Percentiles rank a stretch among this genome's conserved stretches.
phyloP scores from a whole-genome alignment of 1,139 yeast species.

The Geotrichum reessii region DNA sequence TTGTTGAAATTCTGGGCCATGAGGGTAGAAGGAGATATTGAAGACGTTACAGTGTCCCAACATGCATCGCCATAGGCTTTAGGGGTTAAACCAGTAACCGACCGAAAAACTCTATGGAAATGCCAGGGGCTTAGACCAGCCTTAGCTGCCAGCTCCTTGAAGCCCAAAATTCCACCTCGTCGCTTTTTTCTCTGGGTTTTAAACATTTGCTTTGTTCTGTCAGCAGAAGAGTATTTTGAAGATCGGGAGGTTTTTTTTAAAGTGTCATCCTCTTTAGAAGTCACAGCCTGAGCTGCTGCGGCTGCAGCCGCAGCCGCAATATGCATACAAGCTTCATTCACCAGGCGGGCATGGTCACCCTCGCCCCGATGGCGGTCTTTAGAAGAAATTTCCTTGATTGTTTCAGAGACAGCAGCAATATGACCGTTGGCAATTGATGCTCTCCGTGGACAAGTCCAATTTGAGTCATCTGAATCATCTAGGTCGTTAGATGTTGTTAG shows the following conservation, averaged over 20 bases:
- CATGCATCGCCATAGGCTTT: conserved; percentile 86
- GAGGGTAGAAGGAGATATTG: conserved; percentile 26
- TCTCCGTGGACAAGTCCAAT: conserved; percentile 30
- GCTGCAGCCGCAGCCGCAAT: conserved; percentile 75
- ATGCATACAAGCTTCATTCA: conserved; percentile 77
- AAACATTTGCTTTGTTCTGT: conserved; percentile 21
- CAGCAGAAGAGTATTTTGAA: conserved; percentile 17
- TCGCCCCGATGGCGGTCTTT: conserved; percentile 20
- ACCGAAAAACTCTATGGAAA: conserved; percentile 81
- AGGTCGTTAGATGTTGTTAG: conserved; percentile 20
- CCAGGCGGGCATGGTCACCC: conserved; percentile 60
- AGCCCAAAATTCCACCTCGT: conserved; percentile 84
- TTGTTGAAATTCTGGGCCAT: conserved; percentile 2
- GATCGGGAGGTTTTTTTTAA: conserved; percentile 15
- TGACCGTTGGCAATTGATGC: conserved; percentile 33
- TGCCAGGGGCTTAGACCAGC: conserved; percentile 90
- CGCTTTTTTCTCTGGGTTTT: conserved; percentile 47
- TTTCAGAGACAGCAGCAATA: conserved; percentile 28
- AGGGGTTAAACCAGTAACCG: conserved; percentile 80
- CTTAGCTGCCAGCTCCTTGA: conserved; percentile 81
- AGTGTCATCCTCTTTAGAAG: conserved; percentile 25
- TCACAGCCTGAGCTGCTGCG: conserved; percentile 40
- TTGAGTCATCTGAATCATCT: conserved; percentile 19
- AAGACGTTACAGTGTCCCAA: conserved; percentile 54
- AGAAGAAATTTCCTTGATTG: conserved; percentile 24